Percentiles rank a stretch among this genome's conserved stretches.
Conservation (phyloP, 2,329 filamentous ascomycete genomes). For the Phyllosticta citrichinensis region DNA sequence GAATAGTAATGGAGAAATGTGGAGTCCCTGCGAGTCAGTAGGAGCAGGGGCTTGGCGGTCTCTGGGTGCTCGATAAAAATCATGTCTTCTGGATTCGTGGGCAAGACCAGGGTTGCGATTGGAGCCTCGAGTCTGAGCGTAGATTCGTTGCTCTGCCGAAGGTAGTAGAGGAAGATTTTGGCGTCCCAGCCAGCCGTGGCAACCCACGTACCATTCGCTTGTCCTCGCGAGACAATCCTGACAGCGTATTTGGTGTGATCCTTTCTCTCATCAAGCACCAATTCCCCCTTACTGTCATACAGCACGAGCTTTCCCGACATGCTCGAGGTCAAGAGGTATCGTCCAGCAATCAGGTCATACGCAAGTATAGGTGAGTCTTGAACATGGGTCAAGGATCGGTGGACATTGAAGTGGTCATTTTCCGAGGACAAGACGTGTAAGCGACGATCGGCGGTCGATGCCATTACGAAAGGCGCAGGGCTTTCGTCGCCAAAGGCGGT, state of each 20-base stretch:
- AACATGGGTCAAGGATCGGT: constrained; percentile 28
- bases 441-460: constrained; percentile 30
- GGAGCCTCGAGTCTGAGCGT: constrained; percentile 15
- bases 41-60: constrained; percentile 36
- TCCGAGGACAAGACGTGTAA: constrained; percentile 37
- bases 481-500: constrained; percentile 18
- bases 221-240: constrained; percentile 34
- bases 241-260: constrained; percentile 53
- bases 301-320: constrained; percentile 51
- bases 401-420: constrained; percentile 22
- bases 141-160: constrained; percentile 16
- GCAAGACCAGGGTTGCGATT: constrained; percentile 32
- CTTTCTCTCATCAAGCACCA: constrained; percentile 38
- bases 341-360: constrained; percentile 32
- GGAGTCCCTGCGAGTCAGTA: constrained; percentile 48
- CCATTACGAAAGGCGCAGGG: constrained; percentile 20
- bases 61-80: constrained; percentile 44
- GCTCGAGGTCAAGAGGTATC: constrained; percentile 41
- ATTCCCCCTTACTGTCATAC: constrained; percentile 30
- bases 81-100: constrained; percentile 49
- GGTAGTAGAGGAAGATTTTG: constrained; percentile 43
- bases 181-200: constrained; percentile 54
- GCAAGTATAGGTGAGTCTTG: constrained; percentile 48
- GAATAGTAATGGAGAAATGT: constrained; percentile 49
- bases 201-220: constrained; percentile 25